Percentiles rank a stretch among this genome's conserved stretches.
Conservation (phyloP, 768 basidiomycete species). For the Lentinula sp. region DNA sequence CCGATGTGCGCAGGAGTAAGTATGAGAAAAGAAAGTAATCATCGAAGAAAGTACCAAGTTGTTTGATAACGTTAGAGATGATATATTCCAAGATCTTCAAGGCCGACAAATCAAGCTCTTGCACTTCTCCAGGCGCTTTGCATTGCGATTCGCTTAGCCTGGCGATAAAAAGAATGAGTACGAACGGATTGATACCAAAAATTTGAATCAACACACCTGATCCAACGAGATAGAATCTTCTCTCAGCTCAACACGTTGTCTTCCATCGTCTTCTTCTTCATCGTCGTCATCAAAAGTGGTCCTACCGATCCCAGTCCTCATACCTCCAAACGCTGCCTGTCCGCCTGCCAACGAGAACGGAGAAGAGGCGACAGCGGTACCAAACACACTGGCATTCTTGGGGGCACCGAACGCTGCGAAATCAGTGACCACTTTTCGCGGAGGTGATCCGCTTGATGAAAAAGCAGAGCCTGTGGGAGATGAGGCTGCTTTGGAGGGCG, state of each 20-base stretch:
- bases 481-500: constrained; percentile 32
- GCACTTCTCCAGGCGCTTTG: constrained; percentile 85
- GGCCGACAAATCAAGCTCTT: constrained; percentile 32
- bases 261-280: constrained; percentile 51
- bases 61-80: not conserved
- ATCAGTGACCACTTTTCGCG: constrained; percentile 84
- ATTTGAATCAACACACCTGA: constrained; percentile 50
- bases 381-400: constrained; percentile 71
- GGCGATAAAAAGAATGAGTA: constrained; percentile 5
- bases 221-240: constrained; percentile 89
- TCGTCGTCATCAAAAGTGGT: constrained; percentile 61
- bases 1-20: not conserved
- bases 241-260: constrained; percentile 69
- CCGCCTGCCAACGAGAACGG: constrained; percentile 76
- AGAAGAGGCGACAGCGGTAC: constrained; percentile 74
- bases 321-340: constrained; percentile 80
- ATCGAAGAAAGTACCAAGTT: not conserved
- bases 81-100: not conserved
- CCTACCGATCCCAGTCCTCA: constrained; percentile 37
- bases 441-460: constrained; percentile 49
- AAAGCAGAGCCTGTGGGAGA: constrained; percentile 29
- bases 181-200: not conserved
- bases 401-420: constrained; percentile 84
- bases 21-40: not conserved
- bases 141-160: constrained; percentile 83